phyloP scores from a whole-genome alignment of 2,329 filamentous ascomycete species.

The Plectosphaerella cucumerina region DNA sequence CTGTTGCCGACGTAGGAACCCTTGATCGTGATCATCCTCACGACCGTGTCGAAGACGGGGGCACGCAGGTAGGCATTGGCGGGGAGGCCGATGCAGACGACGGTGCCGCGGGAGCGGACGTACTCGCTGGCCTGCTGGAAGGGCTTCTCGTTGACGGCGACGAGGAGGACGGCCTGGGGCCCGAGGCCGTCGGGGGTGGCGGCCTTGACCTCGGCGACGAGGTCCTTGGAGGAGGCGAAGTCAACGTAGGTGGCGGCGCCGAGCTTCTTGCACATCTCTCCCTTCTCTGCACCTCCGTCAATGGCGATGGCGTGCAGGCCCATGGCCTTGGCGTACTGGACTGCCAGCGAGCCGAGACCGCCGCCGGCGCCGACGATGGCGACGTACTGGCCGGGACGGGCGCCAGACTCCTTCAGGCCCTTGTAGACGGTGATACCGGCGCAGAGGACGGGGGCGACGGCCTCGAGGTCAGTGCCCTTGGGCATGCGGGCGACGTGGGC shows the following conservation, averaged over 20 bases:
- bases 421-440: conserved; percentile 88
- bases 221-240: conserved; percentile 69
- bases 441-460: conserved; percentile 75
- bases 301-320: conserved; percentile 77
- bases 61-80: conserved; percentile 75
- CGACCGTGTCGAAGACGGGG: conserved; percentile 84
- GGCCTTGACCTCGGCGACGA: conserved; percentile 80
- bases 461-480: conserved; percentile 71
- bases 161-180: conserved; percentile 80
- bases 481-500: conserved; percentile 79
- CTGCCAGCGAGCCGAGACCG: conserved; percentile 72
- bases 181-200: conserved; percentile 77
- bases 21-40: conserved; percentile 88
- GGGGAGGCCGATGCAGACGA: conserved; percentile 87
- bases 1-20: conserved; percentile 93
- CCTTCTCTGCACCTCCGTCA: conserved; percentile 80
- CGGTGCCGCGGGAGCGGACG: conserved; percentile 74
- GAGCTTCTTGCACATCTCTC: conserved; percentile 61
- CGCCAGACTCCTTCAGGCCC: conserved; percentile 80
- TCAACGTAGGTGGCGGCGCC: conserved; percentile 75
- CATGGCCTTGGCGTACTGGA: conserved; percentile 91
- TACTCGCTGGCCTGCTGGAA: conserved; percentile 94
- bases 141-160: conserved; percentile 84
- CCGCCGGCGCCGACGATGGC: conserved; percentile 85
- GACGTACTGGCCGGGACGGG: conserved; percentile 69